phyloP scores from a whole-genome alignment of 345 rosid genomes.

The Populus euphratica region DNA sequence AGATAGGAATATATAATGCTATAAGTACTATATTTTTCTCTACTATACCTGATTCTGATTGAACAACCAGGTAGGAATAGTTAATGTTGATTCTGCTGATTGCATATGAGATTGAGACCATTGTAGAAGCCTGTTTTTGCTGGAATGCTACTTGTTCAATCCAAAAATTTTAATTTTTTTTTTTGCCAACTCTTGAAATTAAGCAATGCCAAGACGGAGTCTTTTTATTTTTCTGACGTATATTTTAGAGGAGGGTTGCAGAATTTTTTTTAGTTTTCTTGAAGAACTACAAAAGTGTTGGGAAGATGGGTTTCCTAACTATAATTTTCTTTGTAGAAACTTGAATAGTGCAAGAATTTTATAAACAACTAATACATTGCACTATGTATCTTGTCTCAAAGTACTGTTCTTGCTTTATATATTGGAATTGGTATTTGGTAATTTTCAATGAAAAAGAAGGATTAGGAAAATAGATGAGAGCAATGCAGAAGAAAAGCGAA shows the following conservation, averaged over 20 bases:
- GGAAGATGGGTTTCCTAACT: background rate
- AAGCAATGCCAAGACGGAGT: background rate
- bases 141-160: background rate
- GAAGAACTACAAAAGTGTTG: background rate
- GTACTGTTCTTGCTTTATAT: background rate
- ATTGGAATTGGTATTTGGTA: background rate
- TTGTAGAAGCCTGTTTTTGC: background rate
- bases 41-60: background rate
- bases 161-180: background rate
- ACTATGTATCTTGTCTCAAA: no score
- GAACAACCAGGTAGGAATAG: background rate
- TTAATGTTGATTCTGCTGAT: background rate
- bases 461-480: background rate
- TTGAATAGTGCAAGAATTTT: no score
- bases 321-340: no score
- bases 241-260: background rate
- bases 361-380: no score
- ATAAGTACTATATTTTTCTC: background rate
- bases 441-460: background rate
- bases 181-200: background rate
- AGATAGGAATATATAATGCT: no score
- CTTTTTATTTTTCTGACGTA: background rate
- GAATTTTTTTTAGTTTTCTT: background rate
- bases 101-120: background rate
- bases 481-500: background rate